These are phyloP conservation scores for Metschnikowia cerradonensis DNA, from an alignment of 805 yeast genomes.

Conservation along the genomic window DNA sequence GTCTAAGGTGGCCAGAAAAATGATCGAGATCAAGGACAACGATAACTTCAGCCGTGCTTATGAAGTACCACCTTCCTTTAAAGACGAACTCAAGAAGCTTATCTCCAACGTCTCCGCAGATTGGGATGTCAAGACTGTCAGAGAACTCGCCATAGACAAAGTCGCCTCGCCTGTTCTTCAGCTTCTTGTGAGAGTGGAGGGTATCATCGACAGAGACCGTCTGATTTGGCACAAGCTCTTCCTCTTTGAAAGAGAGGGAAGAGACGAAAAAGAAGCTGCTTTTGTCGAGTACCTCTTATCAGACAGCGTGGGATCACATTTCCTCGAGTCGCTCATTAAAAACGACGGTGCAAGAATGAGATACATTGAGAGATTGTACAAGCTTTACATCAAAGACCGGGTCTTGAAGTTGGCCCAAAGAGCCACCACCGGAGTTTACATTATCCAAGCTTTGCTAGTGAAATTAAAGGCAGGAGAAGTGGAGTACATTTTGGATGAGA, in stretches of 20 bases:
- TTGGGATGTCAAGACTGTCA: slow-evolving; percentile 39
- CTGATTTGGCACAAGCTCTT: slow-evolving; percentile 66
- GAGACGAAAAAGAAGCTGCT: slow-evolving; percentile 62
- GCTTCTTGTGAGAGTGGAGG: slow-evolving; percentile 73
- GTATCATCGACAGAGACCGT: slow-evolving; percentile 71
- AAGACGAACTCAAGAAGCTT: slow-evolving; percentile 51
- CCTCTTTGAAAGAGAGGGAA: slow-evolving; percentile 44
- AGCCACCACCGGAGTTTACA: slow-evolving; percentile 80
- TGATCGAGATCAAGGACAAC: slow-evolving; percentile 82
- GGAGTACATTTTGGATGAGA: slow-evolving; percentile 54
- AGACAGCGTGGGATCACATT: slow-evolving; percentile 92
- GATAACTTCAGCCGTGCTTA: slow-evolving; percentile 64
- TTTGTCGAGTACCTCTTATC: slow-evolving; percentile 80
- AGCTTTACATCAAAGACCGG: slow-evolving; percentile 68
- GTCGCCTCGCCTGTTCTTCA: slow-evolving; percentile 87
- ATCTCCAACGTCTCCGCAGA: slow-evolving; percentile 37
- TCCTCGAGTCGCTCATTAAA: slow-evolving; percentile 68
- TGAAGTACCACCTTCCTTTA: slow-evolving; percentile 68
- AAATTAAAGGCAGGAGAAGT: slow-evolving; percentile 62
- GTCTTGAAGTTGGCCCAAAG: slow-evolving; percentile 70
- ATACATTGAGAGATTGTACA: slow-evolving; percentile 66
- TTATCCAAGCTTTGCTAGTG: slow-evolving; percentile 65
- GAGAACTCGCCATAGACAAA: slow-evolving; percentile 74
- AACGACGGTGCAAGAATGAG: slow-evolving; percentile 58
- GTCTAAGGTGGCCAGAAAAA: slow-evolving; percentile 85